Evolutionary conservation across 257 asterid species (phyloP).

Genomic region (Agastache rugosa): DNA sequence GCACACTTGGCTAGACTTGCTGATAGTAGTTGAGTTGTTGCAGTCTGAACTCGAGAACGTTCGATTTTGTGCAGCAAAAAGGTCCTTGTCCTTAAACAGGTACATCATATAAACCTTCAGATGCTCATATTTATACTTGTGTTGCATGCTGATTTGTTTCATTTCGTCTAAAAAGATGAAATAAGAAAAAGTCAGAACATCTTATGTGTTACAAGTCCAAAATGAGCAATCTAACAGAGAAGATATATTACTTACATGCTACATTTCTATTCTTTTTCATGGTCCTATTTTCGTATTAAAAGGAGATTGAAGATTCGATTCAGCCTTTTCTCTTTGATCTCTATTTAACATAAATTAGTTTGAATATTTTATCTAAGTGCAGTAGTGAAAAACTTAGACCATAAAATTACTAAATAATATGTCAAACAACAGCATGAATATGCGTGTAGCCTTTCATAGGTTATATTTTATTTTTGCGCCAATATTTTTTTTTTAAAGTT

Average conservation of each 20-base stretch:
- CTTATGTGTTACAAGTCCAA: not conserved
- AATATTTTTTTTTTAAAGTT: too few species aligned
- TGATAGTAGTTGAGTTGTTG: constrained; percentile 42
- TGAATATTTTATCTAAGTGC: not conserved
- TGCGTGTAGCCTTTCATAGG: not conserved
- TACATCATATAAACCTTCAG: not conserved
- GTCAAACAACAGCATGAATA: not conserved
- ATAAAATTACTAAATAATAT: not conserved
- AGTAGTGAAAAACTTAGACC: not conserved
- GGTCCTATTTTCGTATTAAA: not conserved
- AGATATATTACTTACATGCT: not conserved
- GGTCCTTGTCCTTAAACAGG: constrained; percentile 19
- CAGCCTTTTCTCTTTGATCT: not conserved
- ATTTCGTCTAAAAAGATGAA: not conserved
- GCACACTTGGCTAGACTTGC: constrained; percentile 71
- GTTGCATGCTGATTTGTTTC: not conserved
- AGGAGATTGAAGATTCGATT: not conserved
- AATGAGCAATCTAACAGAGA: not conserved
- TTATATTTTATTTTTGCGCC: too few species aligned
- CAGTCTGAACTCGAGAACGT: constrained; percentile 4
- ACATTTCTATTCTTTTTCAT: not conserved
- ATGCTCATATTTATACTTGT: constrained; percentile 16
- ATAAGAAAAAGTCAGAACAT: not conserved
- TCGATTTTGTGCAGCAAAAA: constrained; percentile 11
- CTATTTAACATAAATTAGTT: not conserved